These are phyloP conservation scores for Picea mariana DNA, from an alignment of 83 land plant species.

Conservation along the genomic window DNA sequence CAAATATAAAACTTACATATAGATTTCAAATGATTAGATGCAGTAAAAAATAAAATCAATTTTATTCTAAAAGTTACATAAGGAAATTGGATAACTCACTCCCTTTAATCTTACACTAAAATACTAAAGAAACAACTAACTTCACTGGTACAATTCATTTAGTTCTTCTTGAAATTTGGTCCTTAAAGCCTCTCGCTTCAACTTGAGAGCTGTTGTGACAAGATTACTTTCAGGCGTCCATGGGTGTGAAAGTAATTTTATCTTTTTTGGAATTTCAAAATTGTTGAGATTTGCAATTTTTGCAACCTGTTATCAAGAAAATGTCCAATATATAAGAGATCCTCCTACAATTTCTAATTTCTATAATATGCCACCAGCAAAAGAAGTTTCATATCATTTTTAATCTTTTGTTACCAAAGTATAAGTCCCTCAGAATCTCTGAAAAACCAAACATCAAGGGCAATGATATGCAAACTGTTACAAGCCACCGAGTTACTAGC, in stretches of 20 bases:
- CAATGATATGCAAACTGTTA: background rate
- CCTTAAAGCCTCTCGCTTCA: conserved; percentile 7
- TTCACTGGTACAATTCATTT: conserved; percentile 12
- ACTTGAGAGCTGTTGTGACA: conserved; percentile 14
- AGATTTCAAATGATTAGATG: background rate
- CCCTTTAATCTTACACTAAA: background rate
- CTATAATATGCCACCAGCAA: background rate
- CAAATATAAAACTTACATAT: background rate
- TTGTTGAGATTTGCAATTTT: background rate
- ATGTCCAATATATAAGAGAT: background rate
- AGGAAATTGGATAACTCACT: background rate
- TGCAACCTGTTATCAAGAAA: background rate
- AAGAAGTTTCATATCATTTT: too few species aligned
- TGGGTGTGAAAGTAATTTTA: conserved; percentile 8
- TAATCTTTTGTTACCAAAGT: background rate
- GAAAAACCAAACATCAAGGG: background rate
- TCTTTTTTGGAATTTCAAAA: conserved; percentile 11
- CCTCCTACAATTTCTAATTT: background rate
- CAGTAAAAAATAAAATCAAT: too few species aligned
- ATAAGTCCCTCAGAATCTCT: background rate
- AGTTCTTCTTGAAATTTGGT: conserved; percentile 4
- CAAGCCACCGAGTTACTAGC: background rate
- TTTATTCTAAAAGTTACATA: too few species aligned
- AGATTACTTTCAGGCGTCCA: conserved; percentile 15
- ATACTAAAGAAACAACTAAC: too few species aligned